phyloP scores from a whole-genome alignment of 2,329 filamentous ascomycete species.

The Graphilbum ipis-grandicollis region DNA sequence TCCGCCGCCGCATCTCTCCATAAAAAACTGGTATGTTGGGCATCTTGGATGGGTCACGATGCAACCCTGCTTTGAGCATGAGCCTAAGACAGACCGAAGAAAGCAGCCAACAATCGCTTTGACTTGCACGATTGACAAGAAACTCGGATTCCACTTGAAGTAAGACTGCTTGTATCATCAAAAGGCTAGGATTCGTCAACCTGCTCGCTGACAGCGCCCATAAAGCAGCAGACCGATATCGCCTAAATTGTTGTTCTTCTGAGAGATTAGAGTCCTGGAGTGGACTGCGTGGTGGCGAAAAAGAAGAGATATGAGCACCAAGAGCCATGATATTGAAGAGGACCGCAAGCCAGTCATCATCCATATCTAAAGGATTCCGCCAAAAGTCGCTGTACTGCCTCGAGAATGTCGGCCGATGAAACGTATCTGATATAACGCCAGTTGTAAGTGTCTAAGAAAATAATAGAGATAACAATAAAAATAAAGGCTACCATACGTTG shows the following conservation, averaged over 20 bases:
- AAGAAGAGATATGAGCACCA: slow-evolving; percentile 25
- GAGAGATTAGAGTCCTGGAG: slow-evolving; percentile 22
- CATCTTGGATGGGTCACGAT: slow-evolving; percentile 35
- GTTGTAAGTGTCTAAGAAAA: background rate
- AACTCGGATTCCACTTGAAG: slow-evolving; percentile 37
- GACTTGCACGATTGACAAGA: slow-evolving; percentile 28
- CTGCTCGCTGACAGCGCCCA: slow-evolving; percentile 32
- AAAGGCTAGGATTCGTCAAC: slow-evolving; percentile 29
- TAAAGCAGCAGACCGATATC: slow-evolving; percentile 30
- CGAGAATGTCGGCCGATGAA: slow-evolving; percentile 28
- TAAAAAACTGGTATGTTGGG: slow-evolving; percentile 31
- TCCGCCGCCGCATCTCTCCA: slow-evolving; percentile 34
- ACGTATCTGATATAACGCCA: slow-evolving; percentile 22
- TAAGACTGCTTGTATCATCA: slow-evolving; percentile 31
- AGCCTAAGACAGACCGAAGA: slow-evolving; percentile 31
- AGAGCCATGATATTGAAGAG: slow-evolving; percentile 15
- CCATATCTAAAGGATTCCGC: slow-evolving; percentile 8
- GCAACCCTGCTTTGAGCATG: slow-evolving; percentile 40
- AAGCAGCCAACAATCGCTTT: slow-evolving; percentile 37
- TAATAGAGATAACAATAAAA: slow-evolving; percentile 5
- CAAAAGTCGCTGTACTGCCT: slow-evolving; percentile 13
- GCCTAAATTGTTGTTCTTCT: slow-evolving; percentile 26
- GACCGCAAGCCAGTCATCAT: slow-evolving; percentile 15
- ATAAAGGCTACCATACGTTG: slow-evolving; percentile 18
- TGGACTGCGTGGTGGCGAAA: slow-evolving; percentile 25